Evolutionary conservation across 1,139 yeast genomes (phyloP), one percentile per base, ranked within the genome.

Genomic region (Yarrowia galli): DNA sequence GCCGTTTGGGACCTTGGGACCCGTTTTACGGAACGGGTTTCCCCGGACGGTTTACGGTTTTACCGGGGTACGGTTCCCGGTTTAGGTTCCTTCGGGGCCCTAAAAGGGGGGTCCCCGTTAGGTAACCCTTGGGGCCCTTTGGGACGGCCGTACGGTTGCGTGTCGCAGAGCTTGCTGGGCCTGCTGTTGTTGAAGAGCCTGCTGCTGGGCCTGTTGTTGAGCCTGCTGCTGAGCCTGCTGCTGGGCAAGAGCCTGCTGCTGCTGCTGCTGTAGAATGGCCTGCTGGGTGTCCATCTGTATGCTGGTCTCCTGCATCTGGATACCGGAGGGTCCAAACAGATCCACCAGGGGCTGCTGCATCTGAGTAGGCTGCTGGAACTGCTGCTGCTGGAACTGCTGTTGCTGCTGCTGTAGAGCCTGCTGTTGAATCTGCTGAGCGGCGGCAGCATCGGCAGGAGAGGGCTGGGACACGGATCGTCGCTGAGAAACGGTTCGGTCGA

Each of bases 181-280:
- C 53, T 61, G 71, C 46, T 61, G 69, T 28, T 23, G 48, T 18
- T 51, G 46, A 43, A 46, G 67, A 2, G 68, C 63, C 61, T 65
- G 70, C 16, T 28, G 45, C 58, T 53, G 67, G 16, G 60, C 64
- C 13, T 35, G 69, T 49, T 28, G 38, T 5, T 70, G 71, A 13
- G 68, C 67, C 65, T 69, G 72, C 16, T 63, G 69, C 61, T 69
- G 70, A 9, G 68, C 67, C 67, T 68, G 70, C 65, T 68, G 72
- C 53, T 67, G 73, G 5, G 43, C 65, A 25, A 25, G 28, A 25
- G 28, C 32, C 56, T 67, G 69, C 42, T 56, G 68, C 43, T 68
- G 70, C 67, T 66, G 69, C 22, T 66, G 67, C 35, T 66, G 69
- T 48, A 53, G 69, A 43, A 56, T 67, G 13, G 36, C 40, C n/a